Conservation (phyloP, 176 grass and related monocot species). For the Oryza officinalis region DNA sequence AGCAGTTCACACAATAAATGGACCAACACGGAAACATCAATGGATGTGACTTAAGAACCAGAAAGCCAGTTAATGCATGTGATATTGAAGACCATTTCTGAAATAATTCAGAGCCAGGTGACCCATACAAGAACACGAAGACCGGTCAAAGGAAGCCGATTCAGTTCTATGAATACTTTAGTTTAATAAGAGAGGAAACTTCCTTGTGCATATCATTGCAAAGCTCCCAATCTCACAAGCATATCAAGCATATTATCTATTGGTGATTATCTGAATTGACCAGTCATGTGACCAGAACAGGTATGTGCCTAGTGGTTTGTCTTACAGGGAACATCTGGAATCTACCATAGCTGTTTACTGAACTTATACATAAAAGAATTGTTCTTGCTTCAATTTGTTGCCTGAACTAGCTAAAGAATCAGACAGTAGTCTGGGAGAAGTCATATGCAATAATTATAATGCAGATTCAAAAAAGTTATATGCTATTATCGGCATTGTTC, state of each 20-base stretch:
- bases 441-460: conserved; percentile 4
- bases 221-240: not conserved
- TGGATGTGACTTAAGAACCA: not conserved
- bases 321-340: conserved; percentile 14
- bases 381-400: not conserved
- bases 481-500: not conserved
- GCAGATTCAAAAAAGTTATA: not conserved
- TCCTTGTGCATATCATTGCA: conserved; percentile 22
- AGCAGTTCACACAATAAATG: not conserved
- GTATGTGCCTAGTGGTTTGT: not conserved
- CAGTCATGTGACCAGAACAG: not conserved
- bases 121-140: not conserved
- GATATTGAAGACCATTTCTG: not conserved
- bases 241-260: not conserved
- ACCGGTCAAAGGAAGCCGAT: not conserved
- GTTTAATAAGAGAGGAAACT: conserved; percentile 5
- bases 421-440: not conserved
- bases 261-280: conserved; percentile 11
- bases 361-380: conserved; percentile 15
- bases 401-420: conserved; percentile 24
- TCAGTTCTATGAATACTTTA: not conserved
- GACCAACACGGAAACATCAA: not conserved
- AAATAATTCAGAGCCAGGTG: conserved; percentile 5
- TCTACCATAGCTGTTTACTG: not conserved
- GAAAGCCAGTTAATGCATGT: conserved; percentile 19